These are phyloP conservation scores for Botrytis deweyae DNA, from an alignment of 2,329 filamentous ascomycete species.

Conservation along the genomic window DNA sequence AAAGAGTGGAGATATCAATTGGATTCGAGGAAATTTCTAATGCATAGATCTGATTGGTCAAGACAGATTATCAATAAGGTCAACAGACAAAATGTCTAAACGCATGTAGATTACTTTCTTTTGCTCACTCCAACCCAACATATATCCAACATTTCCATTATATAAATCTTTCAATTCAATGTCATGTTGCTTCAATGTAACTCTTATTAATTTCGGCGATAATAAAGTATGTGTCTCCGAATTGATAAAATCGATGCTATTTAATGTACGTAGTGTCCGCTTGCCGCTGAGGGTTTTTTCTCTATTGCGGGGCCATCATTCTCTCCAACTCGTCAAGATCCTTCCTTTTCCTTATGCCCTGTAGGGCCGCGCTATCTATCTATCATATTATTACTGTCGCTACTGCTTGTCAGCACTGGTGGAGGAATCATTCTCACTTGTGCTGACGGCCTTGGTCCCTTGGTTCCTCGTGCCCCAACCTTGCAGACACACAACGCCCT, in stretches of 20 bases:
- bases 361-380: neutral
- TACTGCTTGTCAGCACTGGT: neutral
- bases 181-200: neutral
- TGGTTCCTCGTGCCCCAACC: neutral
- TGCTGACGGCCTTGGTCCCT: conserved; percentile 1
- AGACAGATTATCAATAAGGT: neutral
- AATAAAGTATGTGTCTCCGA: neutral
- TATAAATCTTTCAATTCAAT: neutral
- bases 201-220: neutral
- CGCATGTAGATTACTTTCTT: neutral
- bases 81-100: neutral
- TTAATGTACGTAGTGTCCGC: neutral
- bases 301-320: conserved; percentile 4
- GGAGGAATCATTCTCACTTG: neutral
- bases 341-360: neutral
- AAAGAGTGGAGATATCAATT: neutral
- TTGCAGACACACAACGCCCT: neutral
- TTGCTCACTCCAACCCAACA: neutral
- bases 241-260: neutral
- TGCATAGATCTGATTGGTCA: neutral
- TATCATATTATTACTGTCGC: neutral
- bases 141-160: neutral
- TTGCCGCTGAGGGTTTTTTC: neutral
- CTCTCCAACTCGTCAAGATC: conserved; percentile 5
- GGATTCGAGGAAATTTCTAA: conserved; percentile 4